A percentile compares a stretch with the other conserved stretches of the same genome.
Evolutionary conservation across 2,329 filamentous ascomycete species (phyloP).

Genomic region (Xylariomycetidae sp.): DNA sequence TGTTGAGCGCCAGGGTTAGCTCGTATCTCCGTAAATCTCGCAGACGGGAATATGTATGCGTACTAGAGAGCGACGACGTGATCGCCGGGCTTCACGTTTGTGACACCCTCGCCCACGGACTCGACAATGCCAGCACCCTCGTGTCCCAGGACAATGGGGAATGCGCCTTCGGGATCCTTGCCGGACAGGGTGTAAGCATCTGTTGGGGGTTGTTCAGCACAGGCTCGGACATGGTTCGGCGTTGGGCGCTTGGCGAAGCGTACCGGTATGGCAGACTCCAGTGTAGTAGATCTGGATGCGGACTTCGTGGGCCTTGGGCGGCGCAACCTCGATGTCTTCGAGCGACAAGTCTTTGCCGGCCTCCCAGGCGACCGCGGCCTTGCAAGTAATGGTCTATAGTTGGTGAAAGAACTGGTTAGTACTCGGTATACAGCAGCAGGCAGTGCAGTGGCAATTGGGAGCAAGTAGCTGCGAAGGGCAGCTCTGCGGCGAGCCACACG

Average conservation of each 20-base stretch:
- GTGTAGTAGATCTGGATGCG: conserved; percentile 97
- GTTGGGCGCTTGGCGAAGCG: conserved; percentile 19
- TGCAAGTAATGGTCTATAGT: conserved; percentile 91
- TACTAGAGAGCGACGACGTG: conserved; percentile 86
- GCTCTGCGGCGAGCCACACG: no score
- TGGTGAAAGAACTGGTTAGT: no score
- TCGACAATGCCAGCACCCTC: conserved; percentile 90
- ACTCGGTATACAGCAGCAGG: no score
- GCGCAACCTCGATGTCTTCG: conserved; percentile 87
- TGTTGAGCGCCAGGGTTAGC: no score
- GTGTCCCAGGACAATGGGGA: conserved; percentile 83
- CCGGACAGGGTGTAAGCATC: conserved; percentile 94
- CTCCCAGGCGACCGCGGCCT: conserved; percentile 97
- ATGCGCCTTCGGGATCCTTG: conserved; percentile 94
- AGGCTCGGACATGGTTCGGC: conserved; percentile 24
- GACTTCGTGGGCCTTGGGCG: conserved; percentile 88
- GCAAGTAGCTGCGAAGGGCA: no score
- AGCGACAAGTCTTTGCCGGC: conserved; percentile 83
- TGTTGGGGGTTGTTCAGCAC: conserved; percentile 26
- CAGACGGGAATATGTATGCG: conserved; percentile 6
- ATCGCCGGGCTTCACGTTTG: conserved; percentile 88
- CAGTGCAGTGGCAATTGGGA: no score
- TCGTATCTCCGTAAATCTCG: conserved; percentile 8
- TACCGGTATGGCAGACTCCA: conserved; percentile 96
- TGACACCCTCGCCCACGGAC: conserved; percentile 91